phyloP scores from a whole-genome alignment of 345 rosid genomes.

The Pistacia integerrima region DNA sequence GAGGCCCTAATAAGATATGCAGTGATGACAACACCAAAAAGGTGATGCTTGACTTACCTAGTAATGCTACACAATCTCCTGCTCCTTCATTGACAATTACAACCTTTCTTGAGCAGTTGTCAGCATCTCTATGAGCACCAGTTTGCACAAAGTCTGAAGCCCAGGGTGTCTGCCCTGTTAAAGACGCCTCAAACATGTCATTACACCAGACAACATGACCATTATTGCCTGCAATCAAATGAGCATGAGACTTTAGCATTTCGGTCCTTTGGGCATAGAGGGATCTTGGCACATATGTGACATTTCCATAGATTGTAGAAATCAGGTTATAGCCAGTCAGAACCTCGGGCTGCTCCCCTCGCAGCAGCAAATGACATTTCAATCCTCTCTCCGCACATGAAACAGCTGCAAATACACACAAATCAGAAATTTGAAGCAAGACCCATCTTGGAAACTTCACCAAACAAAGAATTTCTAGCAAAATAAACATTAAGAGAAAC shows the following conservation, averaged over 20 bases:
- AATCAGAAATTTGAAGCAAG: constrained; percentile 4
- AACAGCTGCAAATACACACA: constrained; percentile 61
- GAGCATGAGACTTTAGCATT: constrained; percentile 61
- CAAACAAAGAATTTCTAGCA: background rate
- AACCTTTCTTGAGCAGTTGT: constrained; percentile 48
- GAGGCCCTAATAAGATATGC: background rate
- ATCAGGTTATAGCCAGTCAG: constrained; percentile 83
- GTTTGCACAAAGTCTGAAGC: constrained; percentile 27
- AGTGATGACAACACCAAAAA: constrained; percentile 1
- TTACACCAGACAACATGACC: constrained; percentile 51
- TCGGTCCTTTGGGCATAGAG: constrained; percentile 60
- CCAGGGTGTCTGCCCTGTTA: constrained; percentile 16
- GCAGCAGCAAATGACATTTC: constrained; percentile 80
- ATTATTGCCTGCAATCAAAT: constrained; percentile 50
- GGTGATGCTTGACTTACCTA: constrained; percentile 48
- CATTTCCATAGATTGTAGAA: constrained; percentile 71
- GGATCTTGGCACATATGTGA: constrained; percentile 65
- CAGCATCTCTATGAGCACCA: constrained; percentile 14
- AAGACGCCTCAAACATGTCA: constrained; percentile 50
- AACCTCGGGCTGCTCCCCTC: constrained; percentile 85
- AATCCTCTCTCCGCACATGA: constrained; percentile 85
- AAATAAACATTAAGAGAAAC: constrained; percentile 9
- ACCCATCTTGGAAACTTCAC: background rate
- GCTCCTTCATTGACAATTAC: constrained; percentile 85
- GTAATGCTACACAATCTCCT: constrained; percentile 69